These are phyloP conservation scores for Diaporthe vaccinii DNA, from an alignment of 2,329 filamentous ascomycete genomes.

Conservation along the genomic window DNA sequence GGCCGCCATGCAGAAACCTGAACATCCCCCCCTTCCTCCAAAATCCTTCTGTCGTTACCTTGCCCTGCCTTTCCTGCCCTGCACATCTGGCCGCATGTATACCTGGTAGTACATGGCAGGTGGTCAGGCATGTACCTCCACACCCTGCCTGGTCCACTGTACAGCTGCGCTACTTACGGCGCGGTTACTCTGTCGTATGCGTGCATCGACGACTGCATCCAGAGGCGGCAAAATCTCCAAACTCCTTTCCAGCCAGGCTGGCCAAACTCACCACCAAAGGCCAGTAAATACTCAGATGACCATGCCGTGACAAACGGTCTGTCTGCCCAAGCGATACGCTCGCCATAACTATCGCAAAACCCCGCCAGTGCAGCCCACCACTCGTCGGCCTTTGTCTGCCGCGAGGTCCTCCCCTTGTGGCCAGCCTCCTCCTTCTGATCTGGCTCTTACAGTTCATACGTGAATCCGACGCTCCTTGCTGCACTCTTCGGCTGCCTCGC, in stretches of 20 bases:
- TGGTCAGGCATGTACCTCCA: not conserved
- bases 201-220: not conserved
- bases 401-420: too few species aligned
- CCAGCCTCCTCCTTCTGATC: not conserved
- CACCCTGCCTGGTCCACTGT: not conserved
- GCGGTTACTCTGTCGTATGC: not conserved
- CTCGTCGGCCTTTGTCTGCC: not conserved
- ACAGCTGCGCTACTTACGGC: not conserved
- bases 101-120: not conserved
- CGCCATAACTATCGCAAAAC: not conserved
- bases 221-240: not conserved
- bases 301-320: not conserved
- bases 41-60: not conserved
- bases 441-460: not conserved
- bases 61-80: too few species aligned
- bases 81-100: constrained; percentile 1
- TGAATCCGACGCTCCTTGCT: not conserved
- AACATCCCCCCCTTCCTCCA: not conserved
- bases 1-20: constrained; percentile 32
- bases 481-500: not conserved
- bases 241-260: not conserved
- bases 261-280: not conserved
- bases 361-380: too few species aligned
- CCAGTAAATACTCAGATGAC: not conserved
- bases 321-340: not conserved